These are phyloP conservation scores for Aspergillus aculeatinus DNA, from an alignment of 2,329 filamentous ascomycete species.

Conservation along the genomic window DNA sequence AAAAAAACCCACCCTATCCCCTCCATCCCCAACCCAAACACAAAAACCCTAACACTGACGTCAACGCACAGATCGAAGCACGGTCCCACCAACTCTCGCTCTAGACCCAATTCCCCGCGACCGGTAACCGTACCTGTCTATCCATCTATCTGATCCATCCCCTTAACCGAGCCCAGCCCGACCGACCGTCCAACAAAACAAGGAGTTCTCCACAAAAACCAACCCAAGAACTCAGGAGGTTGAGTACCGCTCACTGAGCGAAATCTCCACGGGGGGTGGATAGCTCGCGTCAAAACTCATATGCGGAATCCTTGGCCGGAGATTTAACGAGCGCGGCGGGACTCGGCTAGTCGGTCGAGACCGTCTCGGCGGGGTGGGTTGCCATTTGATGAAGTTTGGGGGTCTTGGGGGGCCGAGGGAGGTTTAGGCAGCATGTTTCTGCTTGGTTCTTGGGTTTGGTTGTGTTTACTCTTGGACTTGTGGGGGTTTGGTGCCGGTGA, in stretches of 20 bases:
- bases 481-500: no score
- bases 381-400: no score
- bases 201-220: no score
- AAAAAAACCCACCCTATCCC: not conserved
- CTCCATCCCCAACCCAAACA: constrained; percentile 7
- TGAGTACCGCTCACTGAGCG: not conserved
- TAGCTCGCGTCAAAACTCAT: not conserved
- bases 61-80: constrained; percentile 9
- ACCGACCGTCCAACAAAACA: not conserved
- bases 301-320: not conserved
- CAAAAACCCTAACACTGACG: constrained; percentile 16
- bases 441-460: no score
- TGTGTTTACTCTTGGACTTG: no score
- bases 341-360: no score
- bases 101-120: not conserved
- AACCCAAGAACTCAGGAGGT: not conserved
- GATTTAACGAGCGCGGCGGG: not conserved
- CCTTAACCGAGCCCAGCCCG: not conserved
- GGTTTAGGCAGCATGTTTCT: no score
- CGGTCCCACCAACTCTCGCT: not conserved
- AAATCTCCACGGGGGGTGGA: not conserved
- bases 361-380: no score
- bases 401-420: no score
- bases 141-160: not conserved
- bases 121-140: not conserved